These are phyloP conservation scores for Penicillium paneum DNA, from an alignment of 2,329 filamentous ascomycete species.

Conservation along the genomic window DNA sequence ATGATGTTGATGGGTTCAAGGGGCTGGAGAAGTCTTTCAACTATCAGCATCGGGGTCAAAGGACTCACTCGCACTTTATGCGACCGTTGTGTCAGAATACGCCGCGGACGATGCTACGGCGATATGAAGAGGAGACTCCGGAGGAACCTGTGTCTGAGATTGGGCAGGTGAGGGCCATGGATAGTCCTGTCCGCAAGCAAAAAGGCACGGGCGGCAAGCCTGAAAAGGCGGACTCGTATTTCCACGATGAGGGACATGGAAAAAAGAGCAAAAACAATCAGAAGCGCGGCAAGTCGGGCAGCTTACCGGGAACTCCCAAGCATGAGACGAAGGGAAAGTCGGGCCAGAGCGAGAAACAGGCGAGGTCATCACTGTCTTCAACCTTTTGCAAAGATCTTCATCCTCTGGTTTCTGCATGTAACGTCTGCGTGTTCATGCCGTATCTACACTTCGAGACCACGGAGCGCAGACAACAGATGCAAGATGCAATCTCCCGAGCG, in stretches of 20 bases:
- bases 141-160: constrained; percentile 17
- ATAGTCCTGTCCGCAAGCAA: constrained; percentile 24
- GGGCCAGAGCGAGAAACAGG: constrained; percentile 29
- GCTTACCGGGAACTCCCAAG: constrained; percentile 24
- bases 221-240: constrained; percentile 26
- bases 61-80: constrained; percentile 62
- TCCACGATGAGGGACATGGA: constrained; percentile 26
- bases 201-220: constrained; percentile 25
- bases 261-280: constrained; percentile 29
- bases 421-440: constrained; percentile 54
- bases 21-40: constrained; percentile 60
- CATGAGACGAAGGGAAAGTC: constrained; percentile 30
- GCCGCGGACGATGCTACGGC: constrained; percentile 28
- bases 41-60: constrained; percentile 59
- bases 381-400: constrained; percentile 36
- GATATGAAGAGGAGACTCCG: constrained; percentile 19
- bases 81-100: constrained; percentile 56
- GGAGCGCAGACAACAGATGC: constrained; percentile 55
- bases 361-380: constrained; percentile 25
- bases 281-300: constrained; percentile 29
- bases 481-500: constrained; percentile 48
- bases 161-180: constrained; percentile 9
- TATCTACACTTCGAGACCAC: constrained; percentile 65
- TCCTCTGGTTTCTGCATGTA: constrained; percentile 18
- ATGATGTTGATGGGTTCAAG: constrained; percentile 63